Base-by-base conservation (phyloP, 306 rosid genomes). In the Glycyrrhiza uralensis region DNA sequence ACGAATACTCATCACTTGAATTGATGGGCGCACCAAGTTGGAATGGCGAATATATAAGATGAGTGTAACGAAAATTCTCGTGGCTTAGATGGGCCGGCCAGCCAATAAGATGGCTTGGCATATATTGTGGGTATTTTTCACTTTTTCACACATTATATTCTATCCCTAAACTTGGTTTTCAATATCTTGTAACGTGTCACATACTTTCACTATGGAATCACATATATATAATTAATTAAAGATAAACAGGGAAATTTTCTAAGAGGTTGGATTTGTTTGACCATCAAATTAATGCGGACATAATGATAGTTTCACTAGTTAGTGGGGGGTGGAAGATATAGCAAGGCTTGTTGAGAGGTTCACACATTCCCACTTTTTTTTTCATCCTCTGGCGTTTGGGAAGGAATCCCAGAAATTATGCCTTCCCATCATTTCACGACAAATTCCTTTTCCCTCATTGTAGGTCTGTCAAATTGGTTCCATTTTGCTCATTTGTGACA, bases 401-500 rank as follows among this genome's bases (percentile, higher is more conserved):
- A 83, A 30, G 76, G 84, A 83, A 75, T 79, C 76, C 68, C 67
- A 70, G 32, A 75, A 79, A 75, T 59, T 41, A 24, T 71, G 84
- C 81, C 65, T 70, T 79, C 64, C 65, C 47, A 57, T 56, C 47
- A 57, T 56, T 78, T 72, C 41, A 70, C 15, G 62, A 56, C 78
- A 69, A 46, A 45, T 74, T 46, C 65, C 55, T 69, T 77, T 55
- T n/a, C n/a, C 39, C 23, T 29, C 70, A 33, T 15, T 1, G n/a
- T n/a, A n/a, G n/a, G n/a, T n/a, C n/a, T 35, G 6, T 18, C 58
- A 36, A n/a, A 47, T 49, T 29, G 51, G 18, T 39, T 52, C 64
- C 73, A 78, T 66, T n/a, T 26, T 52, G 20, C 49, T n/a, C 47
- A 72, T 55, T 38, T 26, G 38, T 42, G 33, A 39, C 7, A 33